phyloP scores from a whole-genome alignment of 192 early-diverging fungal genomes.

The Geranomyces michiganensis region DNA sequence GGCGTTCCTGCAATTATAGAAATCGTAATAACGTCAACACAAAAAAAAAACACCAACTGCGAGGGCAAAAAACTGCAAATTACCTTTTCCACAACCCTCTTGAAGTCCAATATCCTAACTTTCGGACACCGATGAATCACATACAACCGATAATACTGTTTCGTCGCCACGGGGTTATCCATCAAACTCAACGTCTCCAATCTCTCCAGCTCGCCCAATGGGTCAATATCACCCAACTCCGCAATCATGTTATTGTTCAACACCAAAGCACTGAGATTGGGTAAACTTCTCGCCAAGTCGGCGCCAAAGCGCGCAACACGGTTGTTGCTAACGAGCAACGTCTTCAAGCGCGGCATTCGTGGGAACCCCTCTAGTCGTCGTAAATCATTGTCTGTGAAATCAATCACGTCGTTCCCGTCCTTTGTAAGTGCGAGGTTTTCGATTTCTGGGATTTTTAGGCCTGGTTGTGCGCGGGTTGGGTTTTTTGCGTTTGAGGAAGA shows the following conservation, averaged over 20 bases:
- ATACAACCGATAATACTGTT: constrained; percentile 75
- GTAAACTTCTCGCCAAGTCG: constrained; percentile 65
- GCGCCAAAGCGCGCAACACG: constrained; percentile 80
- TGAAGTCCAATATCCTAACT: constrained; percentile 87
- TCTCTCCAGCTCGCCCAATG: constrained; percentile 52
- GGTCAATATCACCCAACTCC: constrained; percentile 86
- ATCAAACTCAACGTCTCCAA: constrained; percentile 72
- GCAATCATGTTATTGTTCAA: constrained; percentile 84
- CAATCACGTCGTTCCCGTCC: constrained; percentile 90
- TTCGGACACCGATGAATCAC: constrained; percentile 79
- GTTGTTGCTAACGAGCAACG: constrained; percentile 85
- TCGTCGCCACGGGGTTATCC: constrained; percentile 87
- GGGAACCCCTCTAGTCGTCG: constrained; percentile 88
- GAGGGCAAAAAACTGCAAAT: too few relatives aligned
- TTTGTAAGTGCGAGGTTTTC: constrained; percentile 76
- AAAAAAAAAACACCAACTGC: neutral
- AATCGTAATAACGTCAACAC: too few relatives aligned
- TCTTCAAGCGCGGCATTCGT: constrained; percentile 69
- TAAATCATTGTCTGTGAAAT: constrained; percentile 92
- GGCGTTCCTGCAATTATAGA: constrained; percentile 66
- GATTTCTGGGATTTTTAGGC: constrained; percentile 83
- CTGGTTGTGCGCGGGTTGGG: constrained; percentile 39
- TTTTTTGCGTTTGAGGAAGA: neutral
- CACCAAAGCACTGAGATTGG: constrained; percentile 77
- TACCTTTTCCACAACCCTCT: constrained; percentile 71